phyloP scores from a whole-genome alignment of 2,329 filamentous ascomycete genomes.

The Rhinocladiella mackenziei region DNA sequence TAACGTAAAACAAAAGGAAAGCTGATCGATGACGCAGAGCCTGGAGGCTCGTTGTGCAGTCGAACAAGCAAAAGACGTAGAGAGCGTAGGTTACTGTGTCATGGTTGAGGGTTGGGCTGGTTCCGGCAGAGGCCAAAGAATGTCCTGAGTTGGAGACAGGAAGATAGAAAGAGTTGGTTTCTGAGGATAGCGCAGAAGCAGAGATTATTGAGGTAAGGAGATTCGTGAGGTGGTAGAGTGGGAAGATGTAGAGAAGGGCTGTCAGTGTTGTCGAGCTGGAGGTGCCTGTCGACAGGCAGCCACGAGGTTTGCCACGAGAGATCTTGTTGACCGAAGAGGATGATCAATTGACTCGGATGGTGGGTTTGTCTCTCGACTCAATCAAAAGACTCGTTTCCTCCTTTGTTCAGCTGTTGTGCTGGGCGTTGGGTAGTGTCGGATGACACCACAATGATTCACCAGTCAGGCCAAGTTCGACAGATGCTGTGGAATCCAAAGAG shows the following conservation, averaged over 20 bases:
- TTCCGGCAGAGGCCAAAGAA: constrained; percentile 23
- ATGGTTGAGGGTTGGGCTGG: constrained; percentile 23
- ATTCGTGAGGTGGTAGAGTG: constrained; percentile 13
- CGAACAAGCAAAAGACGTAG: constrained; percentile 26
- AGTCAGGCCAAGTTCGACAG: constrained; percentile 8
- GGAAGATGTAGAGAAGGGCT: constrained; percentile 11
- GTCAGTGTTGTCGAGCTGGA: constrained; percentile 14
- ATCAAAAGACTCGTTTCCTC: constrained; percentile 12
- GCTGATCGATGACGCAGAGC: constrained; percentile 29
- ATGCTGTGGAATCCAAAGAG: constrained; percentile 1
- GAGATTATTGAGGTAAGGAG: constrained; percentile 7
- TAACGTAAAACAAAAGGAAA: constrained; percentile 27
- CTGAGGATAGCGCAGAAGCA: constrained; percentile 7
- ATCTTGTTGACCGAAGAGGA: constrained; percentile 6
- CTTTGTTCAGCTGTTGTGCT: constrained; percentile 21
- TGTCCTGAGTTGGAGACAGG: too few relatives aligned
- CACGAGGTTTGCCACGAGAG: constrained; percentile 12
- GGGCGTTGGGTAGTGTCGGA: constrained; percentile 6
- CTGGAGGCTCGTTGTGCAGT: constrained; percentile 29
- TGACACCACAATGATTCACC: constrained; percentile 19
- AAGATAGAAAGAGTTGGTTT: constrained; percentile 1
- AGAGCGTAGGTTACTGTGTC: constrained; percentile 29
- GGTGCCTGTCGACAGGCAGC: constrained; percentile 21
- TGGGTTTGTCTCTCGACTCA: constrained; percentile 8
- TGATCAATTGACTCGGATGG: constrained; percentile 10